Conservation (phyloP, 768 basidiomycete genomes). For the Lactifluus subvellereus region DNA sequence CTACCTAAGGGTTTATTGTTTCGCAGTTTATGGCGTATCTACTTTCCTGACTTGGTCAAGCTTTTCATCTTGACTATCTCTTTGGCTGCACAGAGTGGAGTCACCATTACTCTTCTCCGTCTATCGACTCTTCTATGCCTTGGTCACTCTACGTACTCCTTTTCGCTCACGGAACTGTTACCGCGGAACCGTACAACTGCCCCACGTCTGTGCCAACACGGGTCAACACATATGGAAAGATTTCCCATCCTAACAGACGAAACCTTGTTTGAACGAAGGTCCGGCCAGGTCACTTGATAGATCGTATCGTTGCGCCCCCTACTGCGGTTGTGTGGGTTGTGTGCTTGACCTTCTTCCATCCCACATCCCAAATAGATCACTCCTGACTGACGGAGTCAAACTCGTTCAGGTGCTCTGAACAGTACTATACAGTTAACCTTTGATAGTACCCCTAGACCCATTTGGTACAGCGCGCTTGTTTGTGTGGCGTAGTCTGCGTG, state of each 20-base stretch:
- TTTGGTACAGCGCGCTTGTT: conserved; percentile 6
- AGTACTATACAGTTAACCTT: background rate
- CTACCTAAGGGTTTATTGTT: background rate
- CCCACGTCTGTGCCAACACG: background rate
- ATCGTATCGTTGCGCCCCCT: background rate
- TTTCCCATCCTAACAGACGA: conserved; percentile 14
- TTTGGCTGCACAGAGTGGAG: conserved; percentile 1
- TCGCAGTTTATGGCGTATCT: conserved; percentile 3
- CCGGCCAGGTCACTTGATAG: conserved; percentile 10
- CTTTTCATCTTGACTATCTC: background rate
- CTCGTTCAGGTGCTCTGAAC: background rate
- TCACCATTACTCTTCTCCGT: background rate
- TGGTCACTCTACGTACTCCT: background rate
- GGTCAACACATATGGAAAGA: conserved; percentile 5
- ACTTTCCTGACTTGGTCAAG: conserved; percentile 6
- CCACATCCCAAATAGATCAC: background rate
- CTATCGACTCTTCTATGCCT: background rate
- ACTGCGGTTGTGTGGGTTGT: background rate
- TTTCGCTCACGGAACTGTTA: background rate
- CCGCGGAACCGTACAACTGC: background rate
- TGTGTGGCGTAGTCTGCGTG: background rate
- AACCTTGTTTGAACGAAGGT: conserved; percentile 16
- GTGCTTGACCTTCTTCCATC: background rate
- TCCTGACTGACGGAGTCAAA: background rate
- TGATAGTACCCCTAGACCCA: background rate